These are phyloP conservation scores for Calocybe gangraenosa DNA, from an alignment of 768 basidiomycete genomes.

Conservation along the genomic window DNA sequence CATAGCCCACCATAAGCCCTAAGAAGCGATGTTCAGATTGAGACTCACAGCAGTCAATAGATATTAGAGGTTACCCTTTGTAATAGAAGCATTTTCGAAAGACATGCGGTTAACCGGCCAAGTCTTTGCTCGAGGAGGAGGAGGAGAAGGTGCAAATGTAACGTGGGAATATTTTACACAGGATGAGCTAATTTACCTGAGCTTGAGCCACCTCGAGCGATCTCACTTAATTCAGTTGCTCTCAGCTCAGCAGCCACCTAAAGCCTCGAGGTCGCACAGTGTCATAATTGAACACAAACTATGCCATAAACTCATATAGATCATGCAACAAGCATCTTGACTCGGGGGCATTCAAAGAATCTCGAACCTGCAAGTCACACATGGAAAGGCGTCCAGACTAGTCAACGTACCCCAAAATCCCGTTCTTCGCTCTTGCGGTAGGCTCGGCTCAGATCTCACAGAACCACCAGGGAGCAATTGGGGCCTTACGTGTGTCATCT, in stretches of 20 bases:
- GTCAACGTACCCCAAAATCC: slow-evolving; percentile 2
- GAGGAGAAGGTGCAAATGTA: not conserved
- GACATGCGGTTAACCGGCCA: slow-evolving; percentile 44
- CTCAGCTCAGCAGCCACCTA: not conserved
- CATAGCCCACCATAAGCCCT: slow-evolving; percentile 78
- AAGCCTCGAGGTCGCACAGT: not conserved
- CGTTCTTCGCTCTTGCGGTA: slow-evolving; percentile 6
- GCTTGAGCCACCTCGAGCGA: not conserved
- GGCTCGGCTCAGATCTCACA: not conserved
- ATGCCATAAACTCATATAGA: slow-evolving; percentile 4
- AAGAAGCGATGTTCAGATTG: slow-evolving; percentile 7
- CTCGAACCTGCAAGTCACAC: not conserved
- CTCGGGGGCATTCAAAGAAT: not conserved
- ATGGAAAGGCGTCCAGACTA: slow-evolving; percentile 5
- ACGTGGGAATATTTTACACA: slow-evolving; percentile 7
- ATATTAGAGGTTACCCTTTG: slow-evolving; percentile 55
- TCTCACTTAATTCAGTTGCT: not conserved
- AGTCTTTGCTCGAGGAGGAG: not conserved
- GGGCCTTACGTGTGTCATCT: slow-evolving; percentile 4
- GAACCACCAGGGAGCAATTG: not conserved
- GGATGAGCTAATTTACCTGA: not conserved
- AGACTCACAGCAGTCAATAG: not conserved
- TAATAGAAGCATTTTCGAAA: slow-evolving; percentile 79
- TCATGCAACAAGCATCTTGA: not conserved
- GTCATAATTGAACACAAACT: no score